A percentile compares a stretch with the other conserved stretches of the same genome.
Evolutionary conservation across 148 eudicot species (phyloP).

Genomic region (Pouteria glomerata): DNA sequence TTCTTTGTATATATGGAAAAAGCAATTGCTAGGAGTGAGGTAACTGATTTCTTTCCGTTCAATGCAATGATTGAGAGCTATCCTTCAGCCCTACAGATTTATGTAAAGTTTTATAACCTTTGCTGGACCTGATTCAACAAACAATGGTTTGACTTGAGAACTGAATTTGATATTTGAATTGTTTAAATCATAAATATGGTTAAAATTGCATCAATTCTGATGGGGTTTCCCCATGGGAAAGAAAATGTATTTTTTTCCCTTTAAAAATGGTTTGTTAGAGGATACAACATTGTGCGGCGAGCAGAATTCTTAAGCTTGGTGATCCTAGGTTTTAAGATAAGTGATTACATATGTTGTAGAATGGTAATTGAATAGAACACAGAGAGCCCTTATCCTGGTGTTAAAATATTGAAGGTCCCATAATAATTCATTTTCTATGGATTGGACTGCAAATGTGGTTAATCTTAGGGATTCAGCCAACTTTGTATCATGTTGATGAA

Average conservation of each 20-base stretch:
- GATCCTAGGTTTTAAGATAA: neutral
- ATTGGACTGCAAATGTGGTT: neutral
- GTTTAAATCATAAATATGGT: neutral
- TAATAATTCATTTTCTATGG: neutral
- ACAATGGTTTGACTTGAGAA: neutral
- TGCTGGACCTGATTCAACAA: neutral
- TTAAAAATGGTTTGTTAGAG: neutral
- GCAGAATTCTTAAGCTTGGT: neutral
- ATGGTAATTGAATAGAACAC: neutral
- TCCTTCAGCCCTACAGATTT: neutral
- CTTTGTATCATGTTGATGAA: neutral
- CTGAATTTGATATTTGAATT: neutral
- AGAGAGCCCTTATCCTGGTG: neutral
- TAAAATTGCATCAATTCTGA: constrained; percentile 1
- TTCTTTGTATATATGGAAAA: too few relatives aligned
- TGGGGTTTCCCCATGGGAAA: neutral
- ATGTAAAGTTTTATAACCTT: neutral
- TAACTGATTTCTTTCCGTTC: constrained; percentile 15
- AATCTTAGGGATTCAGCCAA: neutral
- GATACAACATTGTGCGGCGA: neutral
- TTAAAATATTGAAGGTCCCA: neutral
- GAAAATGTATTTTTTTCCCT: too few relatives aligned
- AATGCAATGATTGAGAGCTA: neutral
- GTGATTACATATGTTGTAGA: neutral
- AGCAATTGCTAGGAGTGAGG: constrained; percentile 76